phyloP scores from a whole-genome alignment of 1,139 yeast species.

The Taphrina wiesneri region DNA sequence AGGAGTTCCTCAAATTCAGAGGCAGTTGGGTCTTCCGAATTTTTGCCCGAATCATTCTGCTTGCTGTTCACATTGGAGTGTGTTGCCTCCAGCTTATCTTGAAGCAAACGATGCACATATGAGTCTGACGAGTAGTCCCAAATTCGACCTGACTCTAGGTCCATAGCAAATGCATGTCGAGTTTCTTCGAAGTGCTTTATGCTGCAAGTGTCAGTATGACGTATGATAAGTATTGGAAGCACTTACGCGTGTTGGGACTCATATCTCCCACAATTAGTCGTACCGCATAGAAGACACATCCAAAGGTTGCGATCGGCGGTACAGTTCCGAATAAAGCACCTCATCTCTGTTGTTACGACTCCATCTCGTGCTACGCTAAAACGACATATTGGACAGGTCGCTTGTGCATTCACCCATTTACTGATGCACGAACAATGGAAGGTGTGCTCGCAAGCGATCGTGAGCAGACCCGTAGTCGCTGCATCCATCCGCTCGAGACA shows the following conservation, averaged over 20 bases:
- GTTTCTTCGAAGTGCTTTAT: slow-evolving; percentile 69
- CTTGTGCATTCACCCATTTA: slow-evolving; percentile 68
- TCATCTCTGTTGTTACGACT: slow-evolving; percentile 33
- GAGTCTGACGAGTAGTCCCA: slow-evolving; percentile 96
- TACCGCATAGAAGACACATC: slow-evolving; percentile 90
- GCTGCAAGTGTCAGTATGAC: not conserved
- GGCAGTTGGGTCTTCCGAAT: slow-evolving; percentile 53
- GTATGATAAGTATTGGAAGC: no score
- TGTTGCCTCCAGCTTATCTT: slow-evolving; percentile 79
- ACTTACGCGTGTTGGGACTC: slow-evolving; percentile 78
- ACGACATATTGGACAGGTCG: slow-evolving; percentile 84
- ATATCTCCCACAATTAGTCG: slow-evolving; percentile 87
- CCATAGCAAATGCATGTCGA: slow-evolving; percentile 92
- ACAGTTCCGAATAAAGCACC: slow-evolving; percentile 54
- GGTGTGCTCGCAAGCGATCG: slow-evolving; percentile 91
- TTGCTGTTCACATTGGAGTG: slow-evolving; percentile 17
- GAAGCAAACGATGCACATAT: slow-evolving; percentile 82
- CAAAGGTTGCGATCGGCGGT: slow-evolving; percentile 70
- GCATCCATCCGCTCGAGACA: slow-evolving; percentile 90
- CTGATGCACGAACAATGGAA: slow-evolving; percentile 87
- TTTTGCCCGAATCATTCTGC: slow-evolving; percentile 13
- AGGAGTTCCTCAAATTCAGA: slow-evolving; percentile 78
- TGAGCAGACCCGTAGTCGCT: slow-evolving; percentile 73
- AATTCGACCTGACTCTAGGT: slow-evolving; percentile 75
- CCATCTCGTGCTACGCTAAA: slow-evolving; percentile 56